Conservation (phyloP, 148 eudicot species). For the Vaccinium corymbosum region DNA sequence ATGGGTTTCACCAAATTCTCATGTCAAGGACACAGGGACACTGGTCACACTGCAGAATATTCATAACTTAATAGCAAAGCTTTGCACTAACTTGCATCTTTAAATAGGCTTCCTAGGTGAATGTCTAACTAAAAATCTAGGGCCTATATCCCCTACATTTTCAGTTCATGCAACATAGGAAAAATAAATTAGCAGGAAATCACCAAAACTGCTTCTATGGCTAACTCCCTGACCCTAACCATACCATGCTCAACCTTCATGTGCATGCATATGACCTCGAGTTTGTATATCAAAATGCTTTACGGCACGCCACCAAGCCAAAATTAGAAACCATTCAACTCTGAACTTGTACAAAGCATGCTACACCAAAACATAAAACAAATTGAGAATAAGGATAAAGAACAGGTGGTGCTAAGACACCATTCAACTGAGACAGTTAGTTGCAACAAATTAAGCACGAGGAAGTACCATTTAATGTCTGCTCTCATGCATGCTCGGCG, state of each 20-base stretch:
- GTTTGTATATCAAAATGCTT: not conserved
- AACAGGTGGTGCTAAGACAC: not conserved
- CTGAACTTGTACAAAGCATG: not conserved
- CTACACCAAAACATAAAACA: not conserved
- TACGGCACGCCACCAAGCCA: not conserved
- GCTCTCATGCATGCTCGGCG: slow-evolving; percentile 96
- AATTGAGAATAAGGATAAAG: not conserved
- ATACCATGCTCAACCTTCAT: not conserved
- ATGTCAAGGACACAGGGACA: not conserved
- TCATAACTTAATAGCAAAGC: not conserved
- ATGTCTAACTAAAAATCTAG: not conserved
- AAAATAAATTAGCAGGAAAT: not conserved
- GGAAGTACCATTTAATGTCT: slow-evolving; percentile 57
- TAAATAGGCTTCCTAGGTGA: not conserved
- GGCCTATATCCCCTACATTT: not conserved
- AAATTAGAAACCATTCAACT: not conserved
- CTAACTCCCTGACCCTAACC: not conserved
- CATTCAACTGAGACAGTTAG: not conserved
- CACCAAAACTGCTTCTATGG: not conserved
- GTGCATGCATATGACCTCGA: not conserved
- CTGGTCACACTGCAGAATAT: not conserved
- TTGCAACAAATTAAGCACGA: slow-evolving; percentile 14
- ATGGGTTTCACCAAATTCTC: not conserved
- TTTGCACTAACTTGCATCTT: not conserved
- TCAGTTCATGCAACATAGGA: not conserved